Base-by-base conservation (phyloP, 169 alveolate genomes). In the Cryptosporidium andersoni region DNA sequence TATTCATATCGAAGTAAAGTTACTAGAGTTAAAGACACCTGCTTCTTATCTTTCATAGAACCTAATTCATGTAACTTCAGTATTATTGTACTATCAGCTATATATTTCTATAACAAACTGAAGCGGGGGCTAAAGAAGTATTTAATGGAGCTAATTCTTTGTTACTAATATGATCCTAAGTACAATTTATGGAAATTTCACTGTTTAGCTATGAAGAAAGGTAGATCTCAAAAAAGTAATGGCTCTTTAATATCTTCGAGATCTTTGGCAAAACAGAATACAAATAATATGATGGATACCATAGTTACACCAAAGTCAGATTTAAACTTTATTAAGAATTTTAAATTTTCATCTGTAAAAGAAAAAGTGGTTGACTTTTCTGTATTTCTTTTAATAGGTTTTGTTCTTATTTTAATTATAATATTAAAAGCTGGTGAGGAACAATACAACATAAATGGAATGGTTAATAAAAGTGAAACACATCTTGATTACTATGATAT, bases 401-500 rank as follows among this genome's bases (percentile, higher is more conserved):
- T 25, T n/a, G 37, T 56, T 34, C 25, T 74, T 8, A 58, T 74
- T 16, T 58, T 25, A 8, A 74, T 63, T 25, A 16, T 74, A 16
- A 11, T 74, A n/a, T 60, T 74, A 47, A 74, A 68, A 74, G 51
- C 68, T 16, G 85, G 85, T 9, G 85, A 74, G 42, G 85, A 74
- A 9, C 60, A 58, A 58, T 74, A 74, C 64, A 60, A 51, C 9
- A 16, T 74, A 8, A n/a, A 43, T 6, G 48, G 85, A 25, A 74
- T 40, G 12, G 25, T 74, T 43, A 74, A 58, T 16, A 74, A 48
- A 55, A 90, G 80, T 9, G 88, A 82, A 1, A 85, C 65, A 60
- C 81, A 89, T 25, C 92, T 90, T 58, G 94, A 92, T 82, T 94
- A 93, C 80, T 93, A 94, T 62, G 90, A 93, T 62, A 82, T 94